phyloP scores from a whole-genome alignment of 1,284 basidiomycete species.

The Rhodotorula mucilaginosa region DNA sequence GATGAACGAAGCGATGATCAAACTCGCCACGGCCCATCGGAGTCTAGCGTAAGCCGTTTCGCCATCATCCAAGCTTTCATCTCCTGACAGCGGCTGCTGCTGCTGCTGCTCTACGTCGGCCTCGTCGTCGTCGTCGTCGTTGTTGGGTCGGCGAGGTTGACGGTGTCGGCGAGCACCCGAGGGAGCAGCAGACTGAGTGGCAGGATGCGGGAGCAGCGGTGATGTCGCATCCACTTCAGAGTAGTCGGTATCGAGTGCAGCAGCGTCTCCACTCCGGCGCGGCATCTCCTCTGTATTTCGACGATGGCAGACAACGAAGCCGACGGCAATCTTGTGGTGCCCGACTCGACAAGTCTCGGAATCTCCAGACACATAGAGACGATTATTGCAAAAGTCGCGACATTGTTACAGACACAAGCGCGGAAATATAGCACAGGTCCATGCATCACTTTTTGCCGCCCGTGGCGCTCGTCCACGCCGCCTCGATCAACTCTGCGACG shows the following conservation, averaged over 20 bases:
- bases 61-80: not conserved
- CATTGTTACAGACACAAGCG: no score
- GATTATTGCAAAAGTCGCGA: no score
- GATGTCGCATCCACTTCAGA: not conserved
- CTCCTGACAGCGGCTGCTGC: not conserved
- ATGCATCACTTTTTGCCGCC: conserved; percentile 13
- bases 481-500: conserved; percentile 75
- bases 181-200: not conserved
- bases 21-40: not conserved
- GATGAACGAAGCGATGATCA: not conserved
- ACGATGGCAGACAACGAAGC: no score
- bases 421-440: not conserved
- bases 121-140: not conserved
- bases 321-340: no score
- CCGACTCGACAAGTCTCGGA: no score
- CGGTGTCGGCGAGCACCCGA: not conserved
- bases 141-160: not conserved
- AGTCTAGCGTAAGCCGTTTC: not conserved
- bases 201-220: not conserved
- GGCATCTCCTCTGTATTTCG: no score
- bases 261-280: no score
- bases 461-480: conserved; percentile 68
- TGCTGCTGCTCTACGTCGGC: not conserved
- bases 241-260: not conserved
- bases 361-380: no score